phyloP scores from a whole-genome alignment of 805 yeast genomes.

The Isabelozyma heimii region DNA sequence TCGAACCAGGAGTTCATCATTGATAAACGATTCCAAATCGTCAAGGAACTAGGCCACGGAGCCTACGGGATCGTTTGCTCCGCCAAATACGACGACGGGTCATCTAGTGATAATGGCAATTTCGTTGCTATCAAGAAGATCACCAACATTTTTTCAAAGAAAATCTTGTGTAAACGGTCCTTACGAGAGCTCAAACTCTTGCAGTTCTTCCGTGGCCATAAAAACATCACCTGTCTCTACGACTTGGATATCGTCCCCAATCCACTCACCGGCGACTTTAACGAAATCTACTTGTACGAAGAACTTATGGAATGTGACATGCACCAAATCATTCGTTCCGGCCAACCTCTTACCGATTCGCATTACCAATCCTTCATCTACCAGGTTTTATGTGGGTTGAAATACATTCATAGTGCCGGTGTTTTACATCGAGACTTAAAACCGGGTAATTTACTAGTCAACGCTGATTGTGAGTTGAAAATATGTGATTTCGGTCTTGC shows the following conservation, averaged over 20 bases:
- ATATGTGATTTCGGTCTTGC: slow-evolving; percentile 97
- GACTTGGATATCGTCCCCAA: slow-evolving; percentile 90
- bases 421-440: slow-evolving; percentile 92
- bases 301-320: slow-evolving; percentile 98
- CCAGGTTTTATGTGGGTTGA: slow-evolving; percentile 87
- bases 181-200: slow-evolving; percentile 85
- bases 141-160: slow-evolving; percentile 89
- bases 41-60: slow-evolving; percentile 94
- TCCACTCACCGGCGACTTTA: slow-evolving; percentile 60
- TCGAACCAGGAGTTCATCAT: slow-evolving; percentile 88
- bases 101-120: slow-evolving; percentile 24
- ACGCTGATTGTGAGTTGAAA: slow-evolving; percentile 94
- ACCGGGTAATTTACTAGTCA: slow-evolving; percentile 89
- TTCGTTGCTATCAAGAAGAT: slow-evolving; percentile 92
- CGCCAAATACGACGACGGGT: slow-evolving; percentile 82
- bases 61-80: slow-evolving; percentile 97
- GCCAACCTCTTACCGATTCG: slow-evolving; percentile 89
- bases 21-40: slow-evolving; percentile 82
- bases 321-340: slow-evolving; percentile 94
- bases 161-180: slow-evolving; percentile 88
- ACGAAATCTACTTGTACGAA: slow-evolving; percentile 90
- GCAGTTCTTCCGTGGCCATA: slow-evolving; percentile 93
- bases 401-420: slow-evolving; percentile 87
- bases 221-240: slow-evolving; percentile 91
- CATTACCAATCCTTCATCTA: slow-evolving; percentile 93